A percentile compares a stretch with the other conserved stretches of the same genome.
These are phyloP conservation scores for Amphichorda felina DNA, from an alignment of 2,329 filamentous ascomycete genomes.

Conservation along the genomic window DNA sequence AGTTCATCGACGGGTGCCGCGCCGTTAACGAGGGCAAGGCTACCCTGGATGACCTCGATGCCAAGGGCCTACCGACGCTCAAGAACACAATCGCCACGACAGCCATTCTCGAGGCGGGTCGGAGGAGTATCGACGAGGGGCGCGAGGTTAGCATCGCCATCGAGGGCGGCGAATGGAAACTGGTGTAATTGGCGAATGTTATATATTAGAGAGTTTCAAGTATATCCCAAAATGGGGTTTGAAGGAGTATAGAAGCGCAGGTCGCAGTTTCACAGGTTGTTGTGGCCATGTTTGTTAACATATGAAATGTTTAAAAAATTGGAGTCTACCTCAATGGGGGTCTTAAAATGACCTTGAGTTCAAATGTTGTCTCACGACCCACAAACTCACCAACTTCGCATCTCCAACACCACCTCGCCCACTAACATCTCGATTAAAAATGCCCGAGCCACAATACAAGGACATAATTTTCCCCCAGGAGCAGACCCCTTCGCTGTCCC, in stretches of 20 bases:
- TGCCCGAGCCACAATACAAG: slow-evolving; percentile 15
- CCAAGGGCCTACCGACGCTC: slow-evolving; percentile 71
- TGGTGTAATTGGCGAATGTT: no score
- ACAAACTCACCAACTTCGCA: not conserved
- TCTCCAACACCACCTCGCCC: not conserved
- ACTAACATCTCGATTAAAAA: not conserved
- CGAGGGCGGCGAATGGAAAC: slow-evolving; percentile 53
- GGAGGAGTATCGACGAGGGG: slow-evolving; percentile 73
- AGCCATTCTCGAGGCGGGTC: slow-evolving; percentile 79
- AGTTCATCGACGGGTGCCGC: slow-evolving; percentile 82
- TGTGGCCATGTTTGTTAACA: no score
- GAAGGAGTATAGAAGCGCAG: no score
- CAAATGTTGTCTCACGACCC: not conserved
- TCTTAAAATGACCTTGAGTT: not conserved
- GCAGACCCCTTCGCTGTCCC: slow-evolving; percentile 52
- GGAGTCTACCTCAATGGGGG: not conserved
- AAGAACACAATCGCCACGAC: slow-evolving; percentile 85
- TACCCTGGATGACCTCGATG: slow-evolving; percentile 66
- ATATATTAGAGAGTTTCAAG: no score
- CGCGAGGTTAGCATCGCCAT: slow-evolving; percentile 64
- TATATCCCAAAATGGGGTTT: no score
- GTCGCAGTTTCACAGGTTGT: no score
- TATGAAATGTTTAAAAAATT: not conserved
- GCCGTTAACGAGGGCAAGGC: slow-evolving; percentile 63
- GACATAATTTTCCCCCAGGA: slow-evolving; percentile 37